Base-by-base conservation (phyloP, 2,329 filamentous ascomycete genomes). In the Fusarium decemcellulare region DNA sequence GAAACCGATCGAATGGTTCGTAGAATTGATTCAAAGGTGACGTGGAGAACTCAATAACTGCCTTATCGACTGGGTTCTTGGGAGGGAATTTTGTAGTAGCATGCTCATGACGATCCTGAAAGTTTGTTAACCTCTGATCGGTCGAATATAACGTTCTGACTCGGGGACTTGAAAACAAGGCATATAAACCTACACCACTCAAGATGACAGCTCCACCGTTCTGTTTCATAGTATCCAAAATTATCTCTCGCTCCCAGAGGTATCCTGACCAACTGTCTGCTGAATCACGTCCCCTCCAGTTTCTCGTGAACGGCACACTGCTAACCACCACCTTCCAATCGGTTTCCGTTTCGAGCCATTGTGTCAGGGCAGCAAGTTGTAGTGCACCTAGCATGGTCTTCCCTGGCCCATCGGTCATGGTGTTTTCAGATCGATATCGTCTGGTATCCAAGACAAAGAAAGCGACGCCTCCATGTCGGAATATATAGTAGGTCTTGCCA, bases 1-100 rank as follows among this genome's bases (percentile, higher is more conserved):
- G 42, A 15, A 47, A 56, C 23, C 42, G 40, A 8, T 56, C 53
- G 29, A 56, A 56, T 6, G 53, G 53, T 39, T 56, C 53, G 14
- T 56, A 56, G 16, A 56, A 56, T 34, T 56, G 53, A n/a, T 56
- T 56, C 40, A 56, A 9, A 3, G 53, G 53, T 16, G 53, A 56
- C 6, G 53, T 56, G 6, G 53, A 56, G 42, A 56, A 56, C 29
- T 56, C 53, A 16, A 56, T 56, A 16, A 56, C 53, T 16, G 53
- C 30, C 3, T 16, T 39, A 3, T 51, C 48, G 2, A 16, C 48
- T 1, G 4, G 7, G 1, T 51, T 39, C 14, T 51, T 51, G 5
- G 32, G 34, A 11, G 48, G 48, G 48, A 51, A 51, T 9, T 27
- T 39, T 8, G 48, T 51, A 2, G 48, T 51, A 6, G 48, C 48